Evolutionary conservation across 78 protist genomes (phyloP), one percentile per base, ranked within the genome.

Genomic region (Polysphondylium violaceum): DNA sequence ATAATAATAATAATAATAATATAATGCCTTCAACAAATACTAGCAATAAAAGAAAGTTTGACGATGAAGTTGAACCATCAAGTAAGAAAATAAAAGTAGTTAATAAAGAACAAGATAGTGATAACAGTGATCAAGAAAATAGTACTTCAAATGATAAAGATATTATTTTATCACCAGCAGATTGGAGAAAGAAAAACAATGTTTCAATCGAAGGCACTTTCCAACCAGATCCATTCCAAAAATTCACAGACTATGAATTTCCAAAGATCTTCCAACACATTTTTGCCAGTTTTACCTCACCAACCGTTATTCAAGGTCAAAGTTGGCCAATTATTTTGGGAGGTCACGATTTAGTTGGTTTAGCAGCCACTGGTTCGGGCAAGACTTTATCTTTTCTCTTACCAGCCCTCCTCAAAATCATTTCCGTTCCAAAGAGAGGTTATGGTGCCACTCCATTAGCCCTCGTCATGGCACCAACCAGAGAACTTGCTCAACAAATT

Each of bases 401-500:
- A 21, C 99, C 99, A 31, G 93, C 92, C 41, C 71, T 96, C 41
- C 50, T 94, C 47, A 72, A 78, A 68, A 88, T 75, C 23, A 56
- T 88, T 31, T 60, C 50, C 36, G 35, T 33, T 3, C 88, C 87
- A 47, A 75, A 68, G 50, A 21, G 75, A 2, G 53, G 35, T 19
- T 73, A 60, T 98, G 99, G 89, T 23, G 76, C 89, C 17, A 79
- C 89, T 21, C 99, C 99, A 43, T 72, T 94, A 41, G 93, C 76
- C 0, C 83, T 98, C 19, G 94, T 98, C 43, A 89, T 99, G 72
- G 95, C 99, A 7, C 99, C 99, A 12, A 98, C 99, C 6, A 92
- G 99, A 35, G 99, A 98, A 92, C 96, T 99, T 25, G 99, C 99
- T n/a, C 27, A 87, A 59, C 99, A 99, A 69, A 97, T 97, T 64